Base-by-base conservation (phyloP, 495 filamentous ascomycete genomes). In the Parathielavia hyrcaniae region DNA sequence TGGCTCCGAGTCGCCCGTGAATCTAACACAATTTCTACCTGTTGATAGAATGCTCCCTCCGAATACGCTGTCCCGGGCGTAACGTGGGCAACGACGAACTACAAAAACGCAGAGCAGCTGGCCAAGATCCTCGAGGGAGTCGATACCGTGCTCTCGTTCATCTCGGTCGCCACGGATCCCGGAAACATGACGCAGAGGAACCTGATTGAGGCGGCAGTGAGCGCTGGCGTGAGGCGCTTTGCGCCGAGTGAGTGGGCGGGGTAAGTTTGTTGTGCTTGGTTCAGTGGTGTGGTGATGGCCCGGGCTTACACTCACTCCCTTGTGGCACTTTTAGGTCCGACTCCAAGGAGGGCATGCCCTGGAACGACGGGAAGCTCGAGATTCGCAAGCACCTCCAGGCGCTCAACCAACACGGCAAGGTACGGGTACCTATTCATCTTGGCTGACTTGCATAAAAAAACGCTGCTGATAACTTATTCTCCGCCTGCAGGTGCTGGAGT, bases 81-180 rank as follows among this genome's bases (percentile, higher is more conserved):
- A 7, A 64, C 66, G 6, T 79, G 75, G 75, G 53, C 65, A n/a
- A 64, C 61, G 16, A 72, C 73, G 22, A 60, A 81, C 59, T 84
- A 83, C 61, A 46, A 70, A 9, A 66, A 79, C 60, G 57, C 61
- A 26, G 50, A 59, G 0, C 26, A 67, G 4, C 67, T 84, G 3
- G 61, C 65, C 0, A 36, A 73, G 51, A 53, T 60, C 5, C 66
- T 85, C 4, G 61, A 66, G 5, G 82, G 79, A 22, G 71, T 75
- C 1, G 75, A 83, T 56, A 83, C 81, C 0, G 60, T 86, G 6
- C 64, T 86, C 11, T 84, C 76, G 22, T 84, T 86, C 61, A 61
- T 82, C 32, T 54, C 64, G 6, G 40, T 59, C 11, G 65, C 71
- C n/a, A 52, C 64, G 1, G 79, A 79, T 58, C 65, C 60, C 1